Base-by-base conservation (phyloP, 2,329 filamentous ascomycete genomes). In the Talaromyces sp. region DNA sequence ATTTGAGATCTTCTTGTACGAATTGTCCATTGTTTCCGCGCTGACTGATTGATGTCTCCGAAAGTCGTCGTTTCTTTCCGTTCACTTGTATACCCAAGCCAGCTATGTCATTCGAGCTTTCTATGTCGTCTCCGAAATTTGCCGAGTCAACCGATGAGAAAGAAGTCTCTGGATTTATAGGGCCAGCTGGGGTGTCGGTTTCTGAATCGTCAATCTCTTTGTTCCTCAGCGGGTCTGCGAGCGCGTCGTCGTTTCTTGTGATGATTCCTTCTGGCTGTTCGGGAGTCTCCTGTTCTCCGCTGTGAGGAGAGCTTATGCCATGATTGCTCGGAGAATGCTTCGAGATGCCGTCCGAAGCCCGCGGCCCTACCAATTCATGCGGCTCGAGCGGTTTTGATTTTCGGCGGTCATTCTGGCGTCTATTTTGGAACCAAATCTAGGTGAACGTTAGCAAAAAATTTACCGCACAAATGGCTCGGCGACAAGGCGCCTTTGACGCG, bases 401-500 rank as follows among this genome's bases (percentile, higher is more conserved):
- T 64, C 93, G 85, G 66, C 93, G 84, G 72, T 95, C 90, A 74
- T 95, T 96, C 73, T 97, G 93, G 64, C 93, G 84, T 69, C 91
- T 85, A 69, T 97, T 97, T 70, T 97, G 93, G 76, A 97, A 97
- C 93, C 93, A 97, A 66, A 97, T 96, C 93, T 97, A 61, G 36
- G 5, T 21, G 39, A 8, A 17, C 36, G 43, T 60, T 33, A 57
- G 50, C 35, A 10, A 57, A 25, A 39, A 37, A 1, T 15, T 45
- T 28, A 11, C 39, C 21, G 4, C 13, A 21, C 21, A 17, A 36
- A 15, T 41, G 11, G 19, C 11, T 48, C 21, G 22, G 13, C 31
- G 17, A 53, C 17, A 31, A 53, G 39, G 58, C 53, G 58, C 22
- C 41, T n/a, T 36, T 31, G 28, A 60, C 48, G 74, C 87, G 74